phyloP scores from a whole-genome alignment of 345 rosid species.

The Rhizophora mangle region DNA sequence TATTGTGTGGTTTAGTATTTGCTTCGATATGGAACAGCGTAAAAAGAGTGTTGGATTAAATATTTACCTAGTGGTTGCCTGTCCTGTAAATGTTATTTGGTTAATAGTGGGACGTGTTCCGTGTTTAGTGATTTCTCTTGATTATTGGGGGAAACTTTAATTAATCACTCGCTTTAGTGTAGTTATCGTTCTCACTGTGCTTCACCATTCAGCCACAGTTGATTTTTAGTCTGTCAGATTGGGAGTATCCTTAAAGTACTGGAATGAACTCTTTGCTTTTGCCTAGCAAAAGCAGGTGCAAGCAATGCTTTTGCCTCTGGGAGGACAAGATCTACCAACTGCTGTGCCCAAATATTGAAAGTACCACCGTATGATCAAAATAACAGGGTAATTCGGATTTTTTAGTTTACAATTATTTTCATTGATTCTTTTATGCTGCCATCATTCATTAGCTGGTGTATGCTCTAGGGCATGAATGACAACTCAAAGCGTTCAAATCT shows the following conservation, averaged over 20 bases:
- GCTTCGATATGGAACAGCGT: too few species aligned
- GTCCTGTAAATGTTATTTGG: too few species aligned
- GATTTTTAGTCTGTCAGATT: constrained; percentile 4
- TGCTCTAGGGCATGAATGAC: constrained; percentile 42
- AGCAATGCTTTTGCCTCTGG: constrained; percentile 68
- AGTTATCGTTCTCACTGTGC: too few species aligned
- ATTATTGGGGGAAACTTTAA: too few species aligned
- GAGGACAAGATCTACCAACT: constrained; percentile 51
- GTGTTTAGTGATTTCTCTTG: too few species aligned
- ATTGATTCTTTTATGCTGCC: constrained; percentile 1
- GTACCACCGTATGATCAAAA: constrained; percentile 45
- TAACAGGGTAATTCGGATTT: constrained; percentile 36
- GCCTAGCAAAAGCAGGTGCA: constrained; percentile 43
- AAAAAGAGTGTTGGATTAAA: too few species aligned
- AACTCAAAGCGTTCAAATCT: constrained; percentile 52
- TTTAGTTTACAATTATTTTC: neutral
- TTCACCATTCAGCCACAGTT: neutral
- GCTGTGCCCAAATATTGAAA: constrained; percentile 34
- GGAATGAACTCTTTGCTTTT: constrained; percentile 3
- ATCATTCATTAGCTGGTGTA: constrained; percentile 11
- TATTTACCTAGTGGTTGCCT: too few species aligned
- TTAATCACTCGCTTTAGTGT: too few species aligned
- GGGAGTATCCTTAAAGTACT: neutral
- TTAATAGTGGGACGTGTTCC: too few species aligned
- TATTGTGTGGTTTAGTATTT: too few species aligned